Evolutionary conservation across 1,284 basidiomycete genomes (phyloP).

Genomic region (Ganoderma meredithae): DNA sequence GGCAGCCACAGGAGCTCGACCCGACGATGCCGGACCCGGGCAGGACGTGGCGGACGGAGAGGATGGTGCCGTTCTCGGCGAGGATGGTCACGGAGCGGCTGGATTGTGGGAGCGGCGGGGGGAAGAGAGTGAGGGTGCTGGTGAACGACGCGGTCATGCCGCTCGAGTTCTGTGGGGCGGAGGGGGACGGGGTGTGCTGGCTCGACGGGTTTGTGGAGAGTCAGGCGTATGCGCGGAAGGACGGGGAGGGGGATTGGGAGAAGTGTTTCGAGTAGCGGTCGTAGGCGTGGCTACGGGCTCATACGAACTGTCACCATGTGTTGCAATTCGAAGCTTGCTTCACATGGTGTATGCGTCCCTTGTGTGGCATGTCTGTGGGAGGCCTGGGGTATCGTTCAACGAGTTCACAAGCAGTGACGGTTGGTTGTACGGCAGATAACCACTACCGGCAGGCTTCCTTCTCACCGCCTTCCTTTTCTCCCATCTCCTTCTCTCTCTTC

Average conservation of each 20-base stretch:
- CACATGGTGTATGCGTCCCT: too few species aligned
- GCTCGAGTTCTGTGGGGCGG: slow-evolving; percentile 64
- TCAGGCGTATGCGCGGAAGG: slow-evolving; percentile 69
- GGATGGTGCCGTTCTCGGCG: slow-evolving; percentile 70
- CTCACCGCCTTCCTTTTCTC: too few species aligned
- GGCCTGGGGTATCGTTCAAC: too few species aligned
- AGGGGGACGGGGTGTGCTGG: slow-evolving; percentile 64
- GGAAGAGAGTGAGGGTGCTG: slow-evolving; percentile 57
- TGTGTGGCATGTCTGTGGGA: too few species aligned
- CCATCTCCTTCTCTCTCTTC: too few species aligned
- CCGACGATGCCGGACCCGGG: slow-evolving; percentile 47
- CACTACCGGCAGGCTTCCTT: too few species aligned
- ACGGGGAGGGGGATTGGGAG: slow-evolving; percentile 73
- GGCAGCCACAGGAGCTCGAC: slow-evolving; percentile 47
- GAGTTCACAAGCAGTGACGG: too few species aligned
- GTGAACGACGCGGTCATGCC: slow-evolving; percentile 75
- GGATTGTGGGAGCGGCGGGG: slow-evolving; percentile 46
- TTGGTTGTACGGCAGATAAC: too few species aligned
- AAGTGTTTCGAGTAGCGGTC: slow-evolving; percentile 51
- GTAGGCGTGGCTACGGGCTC: too few species aligned
- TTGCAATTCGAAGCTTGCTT: too few species aligned
- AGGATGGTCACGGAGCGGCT: slow-evolving; percentile 72
- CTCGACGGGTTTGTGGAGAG: slow-evolving; percentile 74
- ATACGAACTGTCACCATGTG: too few species aligned
- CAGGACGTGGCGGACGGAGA: slow-evolving; percentile 65